These are phyloP conservation scores for Cronartium quercuum DNA, from an alignment of 1,284 basidiomycete genomes.

Conservation along the genomic window DNA sequence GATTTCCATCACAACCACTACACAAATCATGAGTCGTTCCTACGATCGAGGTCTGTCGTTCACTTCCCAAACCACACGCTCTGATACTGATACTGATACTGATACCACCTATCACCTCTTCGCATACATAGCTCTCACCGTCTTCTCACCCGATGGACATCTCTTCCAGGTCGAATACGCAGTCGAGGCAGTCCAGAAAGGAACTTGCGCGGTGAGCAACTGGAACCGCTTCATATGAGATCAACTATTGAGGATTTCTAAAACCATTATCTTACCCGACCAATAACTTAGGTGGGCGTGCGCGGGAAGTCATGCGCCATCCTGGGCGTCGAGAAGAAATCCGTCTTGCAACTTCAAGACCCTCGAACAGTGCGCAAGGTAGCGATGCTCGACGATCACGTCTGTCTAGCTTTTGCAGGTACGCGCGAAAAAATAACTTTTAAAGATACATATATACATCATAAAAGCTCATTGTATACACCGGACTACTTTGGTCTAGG, in stretches of 20 bases:
- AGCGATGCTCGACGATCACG: conserved; percentile 95
- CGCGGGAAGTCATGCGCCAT: conserved; percentile 91
- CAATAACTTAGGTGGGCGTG: conserved; percentile 70
- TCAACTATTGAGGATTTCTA: not conserved
- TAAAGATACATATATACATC: not conserved
- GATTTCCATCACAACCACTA: not conserved
- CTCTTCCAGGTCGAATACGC: conserved; percentile 98
- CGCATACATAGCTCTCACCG: conserved; percentile 63
- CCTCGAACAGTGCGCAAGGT: conserved; percentile 95
- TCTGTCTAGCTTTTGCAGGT: conserved; percentile 98
- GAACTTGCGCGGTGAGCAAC: conserved; percentile 81
- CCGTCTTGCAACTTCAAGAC: conserved; percentile 93
- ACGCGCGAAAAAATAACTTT: conserved; percentile 43
- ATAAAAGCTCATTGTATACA: not conserved
- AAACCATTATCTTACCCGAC: conserved; percentile 25
- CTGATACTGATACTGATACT: not conserved
- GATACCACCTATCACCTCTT: not conserved
- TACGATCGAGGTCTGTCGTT: conserved; percentile 49
- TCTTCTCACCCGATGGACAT: conserved; percentile 91
- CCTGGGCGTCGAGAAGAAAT: conserved; percentile 98
- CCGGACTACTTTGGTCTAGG: conserved; percentile 52
- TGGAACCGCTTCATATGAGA: not conserved
- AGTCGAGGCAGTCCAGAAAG: conserved; percentile 89
- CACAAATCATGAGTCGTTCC: conserved; percentile 36
- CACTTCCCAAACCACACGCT: not conserved